Conservation (phyloP, 257 asterid genomes). For the Solanum acaule region DNA sequence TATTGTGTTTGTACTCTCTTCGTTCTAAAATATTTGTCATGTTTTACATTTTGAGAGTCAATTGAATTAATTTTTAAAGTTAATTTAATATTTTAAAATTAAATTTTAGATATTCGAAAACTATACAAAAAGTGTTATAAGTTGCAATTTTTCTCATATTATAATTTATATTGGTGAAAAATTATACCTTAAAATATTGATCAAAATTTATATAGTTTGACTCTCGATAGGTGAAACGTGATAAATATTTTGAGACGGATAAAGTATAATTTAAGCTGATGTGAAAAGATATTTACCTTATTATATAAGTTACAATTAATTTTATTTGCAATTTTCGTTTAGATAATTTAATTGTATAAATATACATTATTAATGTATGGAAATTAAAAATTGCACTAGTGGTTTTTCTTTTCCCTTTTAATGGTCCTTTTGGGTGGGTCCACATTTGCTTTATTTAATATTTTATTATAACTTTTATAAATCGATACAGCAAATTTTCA, state of each 20-base stretch:
- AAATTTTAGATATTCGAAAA: not conserved
- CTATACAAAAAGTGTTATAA: not conserved
- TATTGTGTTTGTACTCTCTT: not conserved
- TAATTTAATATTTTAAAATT: not conserved
- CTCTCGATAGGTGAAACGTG: not conserved
- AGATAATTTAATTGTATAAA: not conserved
- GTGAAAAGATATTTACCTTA: not conserved
- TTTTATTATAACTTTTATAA: too few relatives aligned
- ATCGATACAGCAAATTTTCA: too few relatives aligned
- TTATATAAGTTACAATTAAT: not conserved
- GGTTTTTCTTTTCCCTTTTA: not conserved
- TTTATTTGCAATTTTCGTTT: not conserved
- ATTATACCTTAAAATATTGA: too few relatives aligned
- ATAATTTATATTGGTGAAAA: too few relatives aligned
- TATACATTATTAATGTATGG: not conserved
- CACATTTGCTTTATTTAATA: not conserved
- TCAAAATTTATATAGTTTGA: not conserved
- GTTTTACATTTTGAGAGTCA: rapidly evolving
- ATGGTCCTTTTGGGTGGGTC: not conserved
- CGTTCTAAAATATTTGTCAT: not conserved
- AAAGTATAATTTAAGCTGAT: not conserved
- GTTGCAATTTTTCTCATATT: not conserved
- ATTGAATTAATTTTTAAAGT: too few relatives aligned
- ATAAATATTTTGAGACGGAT: rapidly evolving
- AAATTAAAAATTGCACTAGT: not conserved